A percentile compares a stretch with the other conserved stretches of the same genome.
Conservation (phyloP, 345 rosid species). For the Anastatica hierochuntica region DNA sequence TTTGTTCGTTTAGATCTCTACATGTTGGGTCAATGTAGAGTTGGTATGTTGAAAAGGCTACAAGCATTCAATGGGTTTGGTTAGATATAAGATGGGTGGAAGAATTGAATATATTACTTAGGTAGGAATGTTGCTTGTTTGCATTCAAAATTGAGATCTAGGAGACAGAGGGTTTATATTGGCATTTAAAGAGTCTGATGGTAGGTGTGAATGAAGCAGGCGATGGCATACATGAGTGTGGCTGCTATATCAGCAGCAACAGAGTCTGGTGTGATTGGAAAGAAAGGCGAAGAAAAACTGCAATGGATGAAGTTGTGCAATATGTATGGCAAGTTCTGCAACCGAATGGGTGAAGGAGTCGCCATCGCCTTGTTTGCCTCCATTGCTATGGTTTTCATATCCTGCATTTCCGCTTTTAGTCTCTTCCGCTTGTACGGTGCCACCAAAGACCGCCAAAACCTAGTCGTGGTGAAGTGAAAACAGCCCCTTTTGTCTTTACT, state of each 20-base stretch:
- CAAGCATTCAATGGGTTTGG: too few species aligned
- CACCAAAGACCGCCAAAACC: constrained; percentile 19
- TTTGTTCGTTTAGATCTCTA: too few species aligned
- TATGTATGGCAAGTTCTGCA: constrained; percentile 76
- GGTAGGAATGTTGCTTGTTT: too few species aligned
- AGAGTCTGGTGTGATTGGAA: constrained; percentile 61
- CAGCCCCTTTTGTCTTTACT: not conserved
- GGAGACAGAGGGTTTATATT: too few species aligned
- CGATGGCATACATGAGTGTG: constrained; percentile 58
- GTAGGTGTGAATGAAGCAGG: constrained; percentile 46
- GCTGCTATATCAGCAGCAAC: constrained; percentile 68
- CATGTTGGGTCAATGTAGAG: too few species aligned
- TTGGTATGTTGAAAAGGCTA: too few species aligned
- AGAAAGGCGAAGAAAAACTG: constrained; percentile 59
- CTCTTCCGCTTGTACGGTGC: constrained; percentile 74
- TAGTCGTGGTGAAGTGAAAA: constrained; percentile 1
- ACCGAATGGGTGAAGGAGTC: constrained; percentile 56
- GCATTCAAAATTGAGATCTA: too few species aligned
- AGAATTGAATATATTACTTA: too few species aligned
- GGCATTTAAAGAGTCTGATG: too few species aligned
- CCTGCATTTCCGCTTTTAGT: constrained; percentile 66
- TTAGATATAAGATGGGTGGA: too few species aligned
- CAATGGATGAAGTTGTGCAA: constrained; percentile 86
- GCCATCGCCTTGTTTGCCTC: constrained; percentile 43
- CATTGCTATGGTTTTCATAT: constrained; percentile 43